Evolutionary conservation across 1,139 yeast genomes (phyloP).

Genomic region (Pneumocystis sp.): DNA sequence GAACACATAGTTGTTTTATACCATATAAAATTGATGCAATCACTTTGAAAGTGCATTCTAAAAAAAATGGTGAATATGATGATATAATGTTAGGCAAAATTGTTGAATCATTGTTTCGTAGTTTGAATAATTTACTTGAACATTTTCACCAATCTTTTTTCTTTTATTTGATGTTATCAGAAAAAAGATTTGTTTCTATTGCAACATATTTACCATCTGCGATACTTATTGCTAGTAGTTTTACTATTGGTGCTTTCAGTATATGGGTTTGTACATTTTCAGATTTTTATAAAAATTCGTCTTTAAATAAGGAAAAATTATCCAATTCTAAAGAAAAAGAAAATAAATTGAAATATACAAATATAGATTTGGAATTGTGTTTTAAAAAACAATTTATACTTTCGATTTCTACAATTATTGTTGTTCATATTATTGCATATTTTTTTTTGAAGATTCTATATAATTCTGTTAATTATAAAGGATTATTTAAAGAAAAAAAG

Average conservation of each 20-base stretch:
- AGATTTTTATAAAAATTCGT: slow-evolving; percentile 9
- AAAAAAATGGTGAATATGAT: slow-evolving; percentile 34
- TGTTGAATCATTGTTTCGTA: slow-evolving; percentile 71
- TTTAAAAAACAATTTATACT: neutral
- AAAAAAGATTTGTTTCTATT: slow-evolving; percentile 71
- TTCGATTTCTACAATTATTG: slow-evolving; percentile 2
- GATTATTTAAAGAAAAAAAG: neutral
- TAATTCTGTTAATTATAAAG: neutral
- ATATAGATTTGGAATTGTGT: neutral
- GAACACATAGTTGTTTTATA: slow-evolving; percentile 9
- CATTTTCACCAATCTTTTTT: slow-evolving; percentile 95
- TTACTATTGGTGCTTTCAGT: slow-evolving; percentile 56
- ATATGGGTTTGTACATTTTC: slow-evolving; percentile 35
- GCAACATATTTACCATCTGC: slow-evolving; percentile 90
- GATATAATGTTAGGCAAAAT: slow-evolving; percentile 86
- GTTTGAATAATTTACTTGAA: slow-evolving; percentile 82
- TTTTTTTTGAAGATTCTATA: slow-evolving; percentile 2
- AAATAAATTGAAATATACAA: slow-evolving; percentile 1
- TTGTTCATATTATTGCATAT: slow-evolving; percentile 7
- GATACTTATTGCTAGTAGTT: slow-evolving; percentile 53
- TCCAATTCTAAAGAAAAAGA: slow-evolving; percentile 1
- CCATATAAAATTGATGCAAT: slow-evolving; percentile 52
- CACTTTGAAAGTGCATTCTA: slow-evolving; percentile 56
- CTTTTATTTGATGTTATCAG: slow-evolving; percentile 71
- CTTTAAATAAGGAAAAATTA: neutral